phyloP scores from a whole-genome alignment of 208 protist genomes.

The Leishmania turanica region DNA sequence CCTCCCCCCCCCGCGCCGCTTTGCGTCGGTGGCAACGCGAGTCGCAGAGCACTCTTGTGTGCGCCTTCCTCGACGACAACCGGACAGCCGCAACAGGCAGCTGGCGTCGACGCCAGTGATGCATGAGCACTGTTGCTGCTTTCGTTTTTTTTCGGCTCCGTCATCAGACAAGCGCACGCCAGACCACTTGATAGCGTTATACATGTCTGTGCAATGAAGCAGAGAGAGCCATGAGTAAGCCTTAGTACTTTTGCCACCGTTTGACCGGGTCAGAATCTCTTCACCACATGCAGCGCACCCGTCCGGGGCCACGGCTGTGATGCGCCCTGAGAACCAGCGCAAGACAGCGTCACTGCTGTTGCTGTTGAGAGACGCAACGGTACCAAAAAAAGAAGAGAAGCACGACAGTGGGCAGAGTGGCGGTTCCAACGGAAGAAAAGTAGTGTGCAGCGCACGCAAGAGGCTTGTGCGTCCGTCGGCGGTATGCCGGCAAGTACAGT shows the following conservation, averaged over 20 bases:
- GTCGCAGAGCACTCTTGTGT: neutral
- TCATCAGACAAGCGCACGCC: no score
- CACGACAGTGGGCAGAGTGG: neutral
- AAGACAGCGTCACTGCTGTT: neutral
- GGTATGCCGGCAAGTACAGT: neutral
- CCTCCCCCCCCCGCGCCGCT: neutral
- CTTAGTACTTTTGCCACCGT: no score
- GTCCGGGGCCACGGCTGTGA: neutral
- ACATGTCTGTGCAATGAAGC: neutral
- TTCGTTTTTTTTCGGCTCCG: neutral
- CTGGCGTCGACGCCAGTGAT: neutral
- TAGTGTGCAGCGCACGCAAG: neutral
- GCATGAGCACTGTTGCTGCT: neutral
- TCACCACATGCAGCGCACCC: neutral
- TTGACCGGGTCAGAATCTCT: neutral
- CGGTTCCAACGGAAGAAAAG: neutral
- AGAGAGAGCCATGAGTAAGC: neutral
- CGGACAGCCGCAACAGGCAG: neutral
- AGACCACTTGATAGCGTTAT: neutral
- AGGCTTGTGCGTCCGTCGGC: neutral
- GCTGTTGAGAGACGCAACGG: neutral
- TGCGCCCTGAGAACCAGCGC: neutral
- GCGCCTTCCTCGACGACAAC: neutral
- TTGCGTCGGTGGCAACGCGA: neutral
- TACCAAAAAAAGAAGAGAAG: neutral